Evolutionary conservation across 2,329 filamentous ascomycete species (phyloP).

Genomic region (Pyrenophora tritici-repentis): DNA sequence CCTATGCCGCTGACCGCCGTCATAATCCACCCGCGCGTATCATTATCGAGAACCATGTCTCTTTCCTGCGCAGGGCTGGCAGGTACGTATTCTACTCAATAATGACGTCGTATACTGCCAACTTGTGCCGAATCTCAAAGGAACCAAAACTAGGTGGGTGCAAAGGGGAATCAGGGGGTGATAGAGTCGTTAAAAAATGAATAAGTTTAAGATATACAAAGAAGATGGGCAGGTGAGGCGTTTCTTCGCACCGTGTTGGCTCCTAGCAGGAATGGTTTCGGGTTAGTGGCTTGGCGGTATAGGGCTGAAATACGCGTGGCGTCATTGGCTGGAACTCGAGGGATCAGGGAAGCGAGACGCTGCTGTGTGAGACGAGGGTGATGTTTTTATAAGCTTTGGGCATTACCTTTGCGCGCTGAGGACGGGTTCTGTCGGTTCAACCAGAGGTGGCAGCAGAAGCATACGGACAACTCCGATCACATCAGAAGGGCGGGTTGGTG

Average conservation of each 20-base stretch:
- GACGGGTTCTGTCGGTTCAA: too few relatives aligned
- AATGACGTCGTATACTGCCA: conserved; percentile 26
- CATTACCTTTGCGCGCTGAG: too few relatives aligned
- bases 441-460: too few relatives aligned
- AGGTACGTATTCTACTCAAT: conserved; percentile 17
- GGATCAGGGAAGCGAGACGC: too few relatives aligned
- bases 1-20: conserved; percentile 78
- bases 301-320: conserved; percentile 4
- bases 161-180: not conserved
- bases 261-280: conserved; percentile 8
- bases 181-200: not conserved
- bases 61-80: not conserved
- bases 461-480: too few relatives aligned
- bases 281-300: conserved; percentile 12
- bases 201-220: conserved; percentile 1
- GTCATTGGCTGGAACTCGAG: conserved; percentile 6
- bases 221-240: conserved; percentile 15
- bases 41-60: conserved; percentile 52
- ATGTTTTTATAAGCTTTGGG: too few relatives aligned
- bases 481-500: not conserved
- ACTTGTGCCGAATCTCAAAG: conserved; percentile 1
- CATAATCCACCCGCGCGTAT: conserved; percentile 94
- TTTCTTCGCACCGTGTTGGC: conserved; percentile 23
- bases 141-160: not conserved
- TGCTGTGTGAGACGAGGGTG: too few relatives aligned